Evolutionary conservation across 148 eudicot species (phyloP).

Genomic region (Persicaria maculosa): DNA sequence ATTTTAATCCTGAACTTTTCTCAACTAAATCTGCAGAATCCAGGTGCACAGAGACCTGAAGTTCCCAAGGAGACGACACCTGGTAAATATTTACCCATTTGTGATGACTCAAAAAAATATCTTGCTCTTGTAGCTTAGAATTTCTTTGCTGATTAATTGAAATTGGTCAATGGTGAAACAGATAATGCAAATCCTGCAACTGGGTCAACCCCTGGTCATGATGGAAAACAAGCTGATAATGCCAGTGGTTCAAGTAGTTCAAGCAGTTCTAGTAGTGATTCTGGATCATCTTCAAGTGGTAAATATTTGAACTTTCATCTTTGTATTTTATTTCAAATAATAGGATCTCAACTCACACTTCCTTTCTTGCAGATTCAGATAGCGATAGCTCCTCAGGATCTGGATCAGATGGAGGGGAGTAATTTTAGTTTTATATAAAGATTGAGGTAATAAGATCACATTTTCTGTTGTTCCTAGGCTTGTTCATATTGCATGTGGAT

Average conservation of each 20-base stretch:
- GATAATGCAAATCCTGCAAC: constrained; percentile 30
- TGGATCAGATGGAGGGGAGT: constrained; percentile 55
- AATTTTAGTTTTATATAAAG: constrained; percentile 12
- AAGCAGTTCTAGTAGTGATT: constrained; percentile 90
- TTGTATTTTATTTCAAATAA: neutral
- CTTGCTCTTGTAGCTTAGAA: neutral
- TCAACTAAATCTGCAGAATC: neutral
- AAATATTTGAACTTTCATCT: constrained; percentile 13
- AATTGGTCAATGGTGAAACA: constrained; percentile 14
- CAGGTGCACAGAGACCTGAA: constrained; percentile 18
- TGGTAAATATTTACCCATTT: constrained; percentile 30
- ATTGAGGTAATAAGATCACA: constrained; percentile 6
- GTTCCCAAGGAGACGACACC: constrained; percentile 28
- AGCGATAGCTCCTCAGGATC: constrained; percentile 67
- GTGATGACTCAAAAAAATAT: neutral
- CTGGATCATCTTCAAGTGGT: constrained; percentile 89
- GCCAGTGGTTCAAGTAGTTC: constrained; percentile 72
- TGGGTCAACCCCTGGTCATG: constrained; percentile 36
- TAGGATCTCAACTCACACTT: constrained; percentile 4
- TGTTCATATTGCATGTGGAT: neutral
- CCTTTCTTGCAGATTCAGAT: constrained; percentile 60
- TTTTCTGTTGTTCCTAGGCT: neutral
- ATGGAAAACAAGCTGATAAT: constrained; percentile 42
- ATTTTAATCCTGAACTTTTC: neutral
- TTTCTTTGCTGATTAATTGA: neutral